phyloP scores from a whole-genome alignment of 1,284 basidiomycete species.

The Pseudozyma hubeiensis region DNA sequence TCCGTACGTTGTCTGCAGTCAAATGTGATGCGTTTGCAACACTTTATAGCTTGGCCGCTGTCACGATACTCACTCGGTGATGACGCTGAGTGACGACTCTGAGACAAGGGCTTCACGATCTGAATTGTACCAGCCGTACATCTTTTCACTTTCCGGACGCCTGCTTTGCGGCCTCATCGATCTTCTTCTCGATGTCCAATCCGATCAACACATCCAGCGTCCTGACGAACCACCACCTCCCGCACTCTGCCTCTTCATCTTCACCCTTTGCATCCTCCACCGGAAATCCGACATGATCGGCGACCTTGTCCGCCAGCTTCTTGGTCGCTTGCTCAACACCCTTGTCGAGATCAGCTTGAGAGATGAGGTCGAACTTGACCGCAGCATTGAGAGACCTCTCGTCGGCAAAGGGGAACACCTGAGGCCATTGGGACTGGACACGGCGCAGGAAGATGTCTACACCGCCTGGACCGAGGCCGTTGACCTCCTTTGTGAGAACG shows the following conservation, averaged over 20 bases:
- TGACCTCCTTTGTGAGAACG: slow-evolving; percentile 36
- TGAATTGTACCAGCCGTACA: too few relatives aligned
- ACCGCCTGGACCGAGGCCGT: slow-evolving; percentile 44
- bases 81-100: too few relatives aligned
- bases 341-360: slow-evolving; percentile 16
- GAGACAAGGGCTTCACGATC: too few relatives aligned
- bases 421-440: slow-evolving; percentile 46
- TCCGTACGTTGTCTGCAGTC: too few relatives aligned
- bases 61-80: too few relatives aligned
- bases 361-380: slow-evolving; percentile 34
- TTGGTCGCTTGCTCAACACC: slow-evolving; percentile 21
- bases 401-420: slow-evolving; percentile 53
- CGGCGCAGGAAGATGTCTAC: slow-evolving; percentile 50
- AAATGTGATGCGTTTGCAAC: too few relatives aligned
- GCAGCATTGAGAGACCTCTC: slow-evolving; percentile 31
- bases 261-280: slow-evolving; percentile 35
- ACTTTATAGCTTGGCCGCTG: too few relatives aligned
- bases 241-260: slow-evolving; percentile 41
- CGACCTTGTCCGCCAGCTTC: slow-evolving; percentile 34
- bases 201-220: slow-evolving; percentile 53
- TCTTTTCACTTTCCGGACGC: slow-evolving; percentile 14
- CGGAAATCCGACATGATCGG: slow-evolving; percentile 45
- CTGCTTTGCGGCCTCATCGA: slow-evolving; percentile 38
- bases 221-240: slow-evolving; percentile 45
- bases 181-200: slow-evolving; percentile 49